phyloP scores from a whole-genome alignment of 768 basidiomycete species.

The Tylopilus plumbeoviolaceoides region DNA sequence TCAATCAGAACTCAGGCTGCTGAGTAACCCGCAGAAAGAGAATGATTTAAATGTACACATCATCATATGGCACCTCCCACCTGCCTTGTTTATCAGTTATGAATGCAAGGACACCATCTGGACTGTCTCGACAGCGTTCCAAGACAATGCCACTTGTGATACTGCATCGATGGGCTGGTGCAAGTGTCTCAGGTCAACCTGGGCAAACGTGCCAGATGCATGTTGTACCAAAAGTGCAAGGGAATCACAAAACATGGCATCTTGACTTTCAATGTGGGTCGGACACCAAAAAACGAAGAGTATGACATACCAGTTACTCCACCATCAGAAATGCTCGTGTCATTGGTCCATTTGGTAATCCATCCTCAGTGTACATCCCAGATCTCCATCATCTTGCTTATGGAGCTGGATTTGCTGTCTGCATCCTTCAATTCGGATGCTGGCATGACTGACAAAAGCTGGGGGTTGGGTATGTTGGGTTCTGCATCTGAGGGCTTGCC shows the following conservation, averaged over 20 bases:
- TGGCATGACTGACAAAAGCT: constrained; percentile 11
- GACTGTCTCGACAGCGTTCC: constrained; percentile 44
- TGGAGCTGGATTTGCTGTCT: constrained; percentile 9
- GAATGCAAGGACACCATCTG: constrained; percentile 59
- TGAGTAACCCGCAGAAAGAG: background rate
- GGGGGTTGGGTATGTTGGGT: constrained; percentile 36
- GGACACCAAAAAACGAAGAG: background rate
- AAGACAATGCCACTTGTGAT: constrained; percentile 57
- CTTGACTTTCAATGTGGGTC: constrained; percentile 33
- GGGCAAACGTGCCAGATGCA: constrained; percentile 72
- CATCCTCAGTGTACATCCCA: constrained; percentile 83
- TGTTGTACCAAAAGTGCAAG: constrained; percentile 74
- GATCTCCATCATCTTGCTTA: constrained; percentile 67
- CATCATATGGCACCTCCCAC: constrained; percentile 78
- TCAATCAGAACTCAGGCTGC: background rate
- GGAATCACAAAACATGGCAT: constrained; percentile 64
- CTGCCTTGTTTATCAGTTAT: constrained; percentile 48
- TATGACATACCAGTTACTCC: constrained; percentile 61
- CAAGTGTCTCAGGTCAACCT: constrained; percentile 67
- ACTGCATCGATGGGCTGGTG: constrained; percentile 65
- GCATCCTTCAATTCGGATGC: constrained; percentile 13
- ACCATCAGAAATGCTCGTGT: constrained; percentile 61
- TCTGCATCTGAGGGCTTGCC: constrained; percentile 29
- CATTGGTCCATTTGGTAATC: constrained; percentile 79
- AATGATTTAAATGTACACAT: constrained; percentile 48